Evolutionary conservation across 768 basidiomycete species (phyloP).

Genomic region (Rhodotorula kratochvilovae): DNA sequence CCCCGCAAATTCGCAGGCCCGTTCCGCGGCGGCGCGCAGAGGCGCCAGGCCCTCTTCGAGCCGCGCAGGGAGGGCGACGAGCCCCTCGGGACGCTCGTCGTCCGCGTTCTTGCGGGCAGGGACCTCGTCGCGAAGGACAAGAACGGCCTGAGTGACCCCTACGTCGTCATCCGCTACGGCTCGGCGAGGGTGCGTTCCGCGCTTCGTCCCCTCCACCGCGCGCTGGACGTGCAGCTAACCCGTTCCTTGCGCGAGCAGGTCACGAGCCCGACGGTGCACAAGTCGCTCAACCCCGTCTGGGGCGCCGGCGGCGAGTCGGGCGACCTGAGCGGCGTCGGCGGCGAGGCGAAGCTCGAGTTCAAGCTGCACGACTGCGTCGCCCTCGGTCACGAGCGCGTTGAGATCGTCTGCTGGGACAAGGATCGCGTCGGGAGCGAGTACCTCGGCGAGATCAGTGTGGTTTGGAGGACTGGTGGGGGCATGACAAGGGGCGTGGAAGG

Average conservation of each 20-base stretch:
- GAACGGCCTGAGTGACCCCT: constrained; percentile 43
- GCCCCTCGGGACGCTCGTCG: constrained; percentile 30
- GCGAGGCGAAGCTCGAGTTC: constrained; percentile 29
- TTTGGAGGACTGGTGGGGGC: constrained; percentile 69
- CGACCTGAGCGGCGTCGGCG: constrained; percentile 6
- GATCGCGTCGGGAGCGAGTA: constrained; percentile 84
- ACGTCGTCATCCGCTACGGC: constrained; percentile 32
- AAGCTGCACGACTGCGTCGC: constrained; percentile 33
- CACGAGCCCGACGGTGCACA: constrained; percentile 25
- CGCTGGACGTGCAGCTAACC: too few species aligned
- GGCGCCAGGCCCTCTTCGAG: constrained; percentile 14
- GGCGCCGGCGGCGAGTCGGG: background rate
- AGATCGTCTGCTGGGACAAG: constrained; percentile 90
- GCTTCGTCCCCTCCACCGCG: background rate
- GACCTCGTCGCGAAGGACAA: constrained; percentile 41
- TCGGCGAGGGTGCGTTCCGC: constrained; percentile 6
- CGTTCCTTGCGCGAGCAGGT: background rate
- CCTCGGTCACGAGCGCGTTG: constrained; percentile 50
- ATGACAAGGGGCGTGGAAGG: constrained; percentile 47
- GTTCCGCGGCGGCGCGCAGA: background rate
- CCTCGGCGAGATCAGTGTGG: constrained; percentile 78
- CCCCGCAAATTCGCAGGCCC: background rate
- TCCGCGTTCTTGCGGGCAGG: constrained; percentile 35
- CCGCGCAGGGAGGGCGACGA: constrained; percentile 18
- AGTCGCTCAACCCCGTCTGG: constrained; percentile 42